A percentile compares a stretch with the other conserved stretches of the same genome.
These are phyloP conservation scores for Teratosphaeria zuluensis DNA, from an alignment of 2,329 filamentous ascomycete species.

Conservation along the genomic window DNA sequence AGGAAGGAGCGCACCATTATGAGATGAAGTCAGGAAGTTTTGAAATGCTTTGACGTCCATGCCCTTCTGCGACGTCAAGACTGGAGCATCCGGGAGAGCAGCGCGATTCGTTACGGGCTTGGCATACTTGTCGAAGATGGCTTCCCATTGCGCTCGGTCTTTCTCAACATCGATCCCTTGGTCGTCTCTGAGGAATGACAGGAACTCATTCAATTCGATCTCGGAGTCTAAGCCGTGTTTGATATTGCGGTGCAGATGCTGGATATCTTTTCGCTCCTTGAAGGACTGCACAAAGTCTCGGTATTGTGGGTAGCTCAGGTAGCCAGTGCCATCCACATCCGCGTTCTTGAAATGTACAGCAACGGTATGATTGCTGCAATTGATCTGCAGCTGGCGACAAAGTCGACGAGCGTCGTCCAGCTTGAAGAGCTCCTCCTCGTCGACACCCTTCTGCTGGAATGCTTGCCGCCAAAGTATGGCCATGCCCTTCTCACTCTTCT, in stretches of 20 bases:
- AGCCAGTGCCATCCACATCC: slow-evolving; percentile 53
- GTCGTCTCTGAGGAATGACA: slow-evolving; percentile 60
- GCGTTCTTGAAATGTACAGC: slow-evolving; percentile 64
- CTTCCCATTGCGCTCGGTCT: slow-evolving; percentile 58
- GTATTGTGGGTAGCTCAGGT: slow-evolving; percentile 71
- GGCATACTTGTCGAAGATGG: slow-evolving; percentile 46
- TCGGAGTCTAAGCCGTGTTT: slow-evolving; percentile 40
- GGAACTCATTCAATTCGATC: slow-evolving; percentile 64
- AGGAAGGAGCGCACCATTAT: slow-evolving; percentile 18
- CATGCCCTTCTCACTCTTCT: slow-evolving; percentile 70
- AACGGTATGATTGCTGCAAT: slow-evolving; percentile 68
- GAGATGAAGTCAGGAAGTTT: slow-evolving; percentile 60
- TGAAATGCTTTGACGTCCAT: slow-evolving; percentile 76
- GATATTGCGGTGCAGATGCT: slow-evolving; percentile 57
- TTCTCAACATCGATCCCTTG: slow-evolving; percentile 69
- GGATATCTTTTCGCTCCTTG: slow-evolving; percentile 75
- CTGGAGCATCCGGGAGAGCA: slow-evolving; percentile 33
- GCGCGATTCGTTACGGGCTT: slow-evolving; percentile 25
- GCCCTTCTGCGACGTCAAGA: slow-evolving; percentile 39
- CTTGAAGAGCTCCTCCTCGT: slow-evolving; percentile 62
- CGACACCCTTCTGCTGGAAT: slow-evolving; percentile 57
- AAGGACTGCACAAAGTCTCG: slow-evolving; percentile 72
- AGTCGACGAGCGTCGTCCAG: slow-evolving; percentile 70
- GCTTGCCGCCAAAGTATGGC: slow-evolving; percentile 61
- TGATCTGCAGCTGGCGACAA: slow-evolving; percentile 85